phyloP scores from a whole-genome alignment of 495 filamentous ascomycete species.

The Penicillium roqueforti region DNA sequence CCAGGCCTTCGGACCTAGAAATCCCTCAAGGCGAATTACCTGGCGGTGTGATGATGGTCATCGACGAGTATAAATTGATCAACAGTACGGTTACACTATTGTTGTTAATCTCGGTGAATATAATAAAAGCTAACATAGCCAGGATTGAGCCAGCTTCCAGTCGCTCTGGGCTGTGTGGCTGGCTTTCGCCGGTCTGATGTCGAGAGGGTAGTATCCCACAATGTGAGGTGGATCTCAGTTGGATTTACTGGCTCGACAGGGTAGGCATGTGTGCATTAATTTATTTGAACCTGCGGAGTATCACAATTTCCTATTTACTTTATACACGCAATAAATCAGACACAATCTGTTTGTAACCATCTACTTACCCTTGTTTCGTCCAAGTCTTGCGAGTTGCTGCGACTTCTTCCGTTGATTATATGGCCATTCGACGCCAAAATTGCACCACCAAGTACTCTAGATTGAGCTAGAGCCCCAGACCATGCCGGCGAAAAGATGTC shows the following conservation, averaged over 20 bases:
- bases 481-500: neutral
- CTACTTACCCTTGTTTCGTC: neutral
- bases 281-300: neutral
- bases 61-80: neutral
- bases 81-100: neutral
- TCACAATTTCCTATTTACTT: neutral
- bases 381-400: neutral
- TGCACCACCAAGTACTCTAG: neutral
- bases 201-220: conserved; percentile 14
- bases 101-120: neutral
- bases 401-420: neutral
- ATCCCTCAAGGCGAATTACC: neutral
- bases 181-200: conserved; percentile 22
- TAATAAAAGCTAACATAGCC: neutral
- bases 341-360: neutral
- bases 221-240: conserved; percentile 1
- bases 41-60: neutral
- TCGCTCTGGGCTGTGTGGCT: conserved; percentile 21
- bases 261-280: neutral
- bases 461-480: neutral
- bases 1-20: neutral
- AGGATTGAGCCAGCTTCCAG: conserved; percentile 14
- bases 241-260: neutral
- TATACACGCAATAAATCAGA: neutral
- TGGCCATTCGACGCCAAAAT: neutral